Evolutionary conservation across 768 basidiomycete species (phyloP).

Genomic region (Hygrophorus pudorinus): DNA sequence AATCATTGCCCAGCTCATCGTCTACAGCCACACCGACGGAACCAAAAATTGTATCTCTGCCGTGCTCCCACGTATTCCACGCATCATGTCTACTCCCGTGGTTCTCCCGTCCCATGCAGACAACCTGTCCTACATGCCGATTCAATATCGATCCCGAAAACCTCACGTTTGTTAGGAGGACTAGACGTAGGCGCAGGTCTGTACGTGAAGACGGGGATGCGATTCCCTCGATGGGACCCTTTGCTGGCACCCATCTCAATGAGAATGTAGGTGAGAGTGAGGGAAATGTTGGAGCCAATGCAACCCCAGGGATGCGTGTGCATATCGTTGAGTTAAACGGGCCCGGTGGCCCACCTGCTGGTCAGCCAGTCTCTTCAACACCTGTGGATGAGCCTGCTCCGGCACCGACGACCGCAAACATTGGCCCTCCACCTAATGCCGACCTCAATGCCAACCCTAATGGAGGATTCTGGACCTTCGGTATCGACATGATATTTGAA

Average conservation of each 20-base stretch:
- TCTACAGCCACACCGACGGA: slow-evolving; percentile 11
- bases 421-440: not conserved
- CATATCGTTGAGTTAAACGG: no score
- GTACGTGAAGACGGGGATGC: not conserved
- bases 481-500: slow-evolving; percentile 2
- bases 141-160: slow-evolving; percentile 79
- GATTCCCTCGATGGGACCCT: not conserved
- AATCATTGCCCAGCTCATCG: slow-evolving; percentile 4
- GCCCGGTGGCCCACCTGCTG: no score
- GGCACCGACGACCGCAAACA: not conserved
- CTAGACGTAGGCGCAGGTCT: slow-evolving; percentile 8
- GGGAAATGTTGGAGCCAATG: no score
- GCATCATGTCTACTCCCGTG: slow-evolving; percentile 70
- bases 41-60: slow-evolving; percentile 53
- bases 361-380: no score
- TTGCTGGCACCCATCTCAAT: not conserved
- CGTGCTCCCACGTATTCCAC: slow-evolving; percentile 79
- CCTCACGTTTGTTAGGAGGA: slow-evolving; percentile 37
- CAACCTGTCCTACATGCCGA: slow-evolving; percentile 76
- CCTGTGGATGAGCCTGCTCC: not conserved
- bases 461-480: slow-evolving; percentile 5
- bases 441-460: not conserved
- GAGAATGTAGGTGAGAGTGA: not conserved
- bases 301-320: no score
- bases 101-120: slow-evolving; percentile 71